phyloP scores from a whole-genome alignment of 2,329 filamentous ascomycete genomes.

The Trichoderma simmonsii region DNA sequence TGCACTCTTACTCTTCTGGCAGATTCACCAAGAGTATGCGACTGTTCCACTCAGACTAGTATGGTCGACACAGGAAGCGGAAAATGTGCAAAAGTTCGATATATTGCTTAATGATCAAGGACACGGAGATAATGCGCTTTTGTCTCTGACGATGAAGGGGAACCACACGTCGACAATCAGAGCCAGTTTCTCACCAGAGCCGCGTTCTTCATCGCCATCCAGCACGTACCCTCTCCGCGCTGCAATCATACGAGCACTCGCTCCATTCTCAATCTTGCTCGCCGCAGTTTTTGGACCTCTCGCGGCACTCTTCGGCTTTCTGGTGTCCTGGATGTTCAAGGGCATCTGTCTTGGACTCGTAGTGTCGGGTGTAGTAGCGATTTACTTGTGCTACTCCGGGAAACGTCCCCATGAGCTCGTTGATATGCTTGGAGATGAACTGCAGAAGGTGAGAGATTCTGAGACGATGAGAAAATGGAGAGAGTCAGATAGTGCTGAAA shows the following conservation, averaged over 20 bases:
- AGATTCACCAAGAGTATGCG: not conserved
- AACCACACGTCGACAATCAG: not conserved
- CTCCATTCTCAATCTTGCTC: not conserved
- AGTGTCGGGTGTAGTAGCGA: not conserved
- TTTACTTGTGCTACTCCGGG: not conserved
- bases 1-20: not conserved
- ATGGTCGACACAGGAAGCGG: not conserved
- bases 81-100: not conserved
- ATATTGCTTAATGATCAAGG: not conserved
- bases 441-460: not conserved
- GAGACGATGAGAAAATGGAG: not conserved
- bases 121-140: not conserved
- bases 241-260: not conserved
- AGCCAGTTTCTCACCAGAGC: not conserved
- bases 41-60: not conserved
- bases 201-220: not conserved
- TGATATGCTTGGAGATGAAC: not conserved
- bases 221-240: not conserved
- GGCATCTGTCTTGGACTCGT: not conserved
- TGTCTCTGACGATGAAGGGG: not conserved
- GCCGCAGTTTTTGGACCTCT: not conserved
- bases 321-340: not conserved
- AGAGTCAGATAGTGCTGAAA: not conserved
- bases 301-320: not conserved
- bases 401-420: not conserved